Percentiles rank a stretch among this genome's conserved stretches.
phyloP scores from a whole-genome alignment of 768 basidiomycete species.

The Collybiopsis confluens region DNA sequence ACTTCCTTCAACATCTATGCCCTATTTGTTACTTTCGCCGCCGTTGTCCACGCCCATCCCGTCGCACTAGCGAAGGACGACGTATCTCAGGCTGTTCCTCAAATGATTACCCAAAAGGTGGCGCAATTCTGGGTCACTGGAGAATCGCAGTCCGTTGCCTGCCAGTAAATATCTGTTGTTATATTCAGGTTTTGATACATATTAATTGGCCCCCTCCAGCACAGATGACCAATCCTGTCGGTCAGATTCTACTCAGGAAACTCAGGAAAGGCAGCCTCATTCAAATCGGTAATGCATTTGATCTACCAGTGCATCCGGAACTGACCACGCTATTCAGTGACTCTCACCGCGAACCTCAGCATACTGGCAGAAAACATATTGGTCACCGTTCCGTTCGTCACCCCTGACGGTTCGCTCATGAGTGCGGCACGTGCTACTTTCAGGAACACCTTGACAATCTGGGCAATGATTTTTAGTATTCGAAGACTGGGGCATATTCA shows the following conservation, averaged over 20 bases:
- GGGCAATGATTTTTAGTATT: no score
- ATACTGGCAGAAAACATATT: constrained; percentile 2
- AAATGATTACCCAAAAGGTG: background rate
- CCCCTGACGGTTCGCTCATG: constrained; percentile 8
- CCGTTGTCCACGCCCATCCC: constrained; percentile 1
- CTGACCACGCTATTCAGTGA: background rate
- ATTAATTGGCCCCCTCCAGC: constrained; percentile 4
- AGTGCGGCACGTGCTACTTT: no score
- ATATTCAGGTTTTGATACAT: background rate
- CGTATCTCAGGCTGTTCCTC: constrained; percentile 1
- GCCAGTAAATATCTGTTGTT: background rate
- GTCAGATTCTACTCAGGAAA: constrained; percentile 8
- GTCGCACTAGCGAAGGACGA: background rate
- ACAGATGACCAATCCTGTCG: constrained; percentile 8
- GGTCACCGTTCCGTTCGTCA: constrained; percentile 7
- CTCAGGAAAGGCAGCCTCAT: constrained; percentile 5
- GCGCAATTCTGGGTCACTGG: constrained; percentile 2
- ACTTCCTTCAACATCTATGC: constrained; percentile 1
- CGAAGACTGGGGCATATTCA: constrained; percentile 4
- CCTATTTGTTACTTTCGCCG: background rate
- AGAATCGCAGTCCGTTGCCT: background rate
- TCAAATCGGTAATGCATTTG: background rate
- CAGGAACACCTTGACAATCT: no score
- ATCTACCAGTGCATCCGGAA: background rate
- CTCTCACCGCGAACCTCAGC: constrained; percentile 1